Evolutionary conservation across 108 stramenopile genomes (phyloP).

Genomic region (Skeletonema tropicum): DNA sequence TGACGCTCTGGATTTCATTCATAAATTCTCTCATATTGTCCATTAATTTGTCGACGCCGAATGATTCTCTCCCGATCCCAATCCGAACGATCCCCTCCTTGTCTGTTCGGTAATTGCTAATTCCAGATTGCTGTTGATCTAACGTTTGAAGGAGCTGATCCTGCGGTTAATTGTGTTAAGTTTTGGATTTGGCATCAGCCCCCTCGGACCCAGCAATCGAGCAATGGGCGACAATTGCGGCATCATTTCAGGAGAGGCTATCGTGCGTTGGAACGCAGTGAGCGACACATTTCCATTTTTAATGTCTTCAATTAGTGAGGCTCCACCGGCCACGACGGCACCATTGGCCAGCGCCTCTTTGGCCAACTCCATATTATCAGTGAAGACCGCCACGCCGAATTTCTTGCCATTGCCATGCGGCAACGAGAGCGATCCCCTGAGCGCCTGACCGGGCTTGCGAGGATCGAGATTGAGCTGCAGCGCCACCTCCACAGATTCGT

Average conservation of each 20-base stretch:
- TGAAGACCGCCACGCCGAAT: conserved; percentile 91
- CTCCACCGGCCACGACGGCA: conserved; percentile 85
- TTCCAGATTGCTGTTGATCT: conserved; percentile 71
- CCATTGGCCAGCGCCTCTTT: conserved; percentile 77
- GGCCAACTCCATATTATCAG: conserved; percentile 62
- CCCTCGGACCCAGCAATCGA: conserved; percentile 91
- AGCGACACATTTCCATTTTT: conserved; percentile 64
- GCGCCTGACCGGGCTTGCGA: conserved; percentile 90
- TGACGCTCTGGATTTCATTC: conserved; percentile 68
- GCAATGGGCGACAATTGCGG: conserved; percentile 80
- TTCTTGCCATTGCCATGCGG: conserved; percentile 94
- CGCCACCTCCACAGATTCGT: conserved; percentile 90
- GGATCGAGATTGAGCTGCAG: conserved; percentile 93
- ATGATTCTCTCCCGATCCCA: conserved; percentile 86
- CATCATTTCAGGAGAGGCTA: conserved; percentile 91
- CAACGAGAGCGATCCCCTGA: conserved; percentile 85
- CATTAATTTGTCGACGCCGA: conserved; percentile 63
- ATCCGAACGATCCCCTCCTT: conserved; percentile 87
- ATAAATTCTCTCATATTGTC: conserved; percentile 77
- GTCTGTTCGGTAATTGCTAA: conserved; percentile 88
- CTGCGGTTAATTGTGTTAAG: conserved; percentile 81
- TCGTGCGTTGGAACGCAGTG: conserved; percentile 68
- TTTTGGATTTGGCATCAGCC: conserved; percentile 97
- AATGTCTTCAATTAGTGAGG: conserved; percentile 82
- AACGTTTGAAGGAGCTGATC: conserved; percentile 55